Base-by-base conservation (phyloP, 2,329 filamentous ascomycete genomes). In the Pseudogymnoascus sp. region DNA sequence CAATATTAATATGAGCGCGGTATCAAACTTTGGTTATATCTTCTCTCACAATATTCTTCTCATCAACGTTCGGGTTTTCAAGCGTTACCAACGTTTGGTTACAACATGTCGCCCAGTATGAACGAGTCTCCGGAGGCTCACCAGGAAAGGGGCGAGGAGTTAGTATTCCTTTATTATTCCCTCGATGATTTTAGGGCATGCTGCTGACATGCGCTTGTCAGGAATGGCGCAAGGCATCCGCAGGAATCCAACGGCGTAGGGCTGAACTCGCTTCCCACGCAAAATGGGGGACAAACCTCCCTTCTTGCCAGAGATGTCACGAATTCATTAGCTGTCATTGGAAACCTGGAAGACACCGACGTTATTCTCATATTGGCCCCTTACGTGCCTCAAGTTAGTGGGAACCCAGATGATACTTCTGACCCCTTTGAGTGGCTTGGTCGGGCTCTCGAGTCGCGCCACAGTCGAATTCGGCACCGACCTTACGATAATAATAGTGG, bases 341-440 rank as follows among this genome's bases (percentile, higher is more conserved):
- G 73, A 62, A 72, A 77, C 31, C 75, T 85, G 25, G 70, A 69
- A 40, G 76, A 81, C 56, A 76, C 78, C 62, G 81, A 84, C 67
- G 72, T 82, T n/a, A 75, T 88, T n/a, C 76, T 89, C 60, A 80
- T 87, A 56, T 73, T 87, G 35, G 85, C 86, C 5, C 84, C 85
- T 1, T 79, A 81, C 25, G 79, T 83, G 35, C 71, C 78, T 21
- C 82, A 78, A 56, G 70, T 76, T 66, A 77, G 74, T 67, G 75
- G 73, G 64, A 75, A 75, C 67, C 68, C 75, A 50, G 69, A 74
- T 50, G 76, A 78, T 65, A 74, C 73, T 50, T 78, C 75, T 69
- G 89, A 92, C 71, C 89, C 89, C 0, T 92, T 92, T 70, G 88
- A 92, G 73, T 80, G 82, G 12, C 77, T 92, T 16, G 89, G 89